A percentile compares a stretch with the other conserved stretches of the same genome.
These are phyloP conservation scores for Arthrobotrys sphaeroides DNA, from an alignment of 2,329 filamentous ascomycete species.

Conservation along the genomic window DNA sequence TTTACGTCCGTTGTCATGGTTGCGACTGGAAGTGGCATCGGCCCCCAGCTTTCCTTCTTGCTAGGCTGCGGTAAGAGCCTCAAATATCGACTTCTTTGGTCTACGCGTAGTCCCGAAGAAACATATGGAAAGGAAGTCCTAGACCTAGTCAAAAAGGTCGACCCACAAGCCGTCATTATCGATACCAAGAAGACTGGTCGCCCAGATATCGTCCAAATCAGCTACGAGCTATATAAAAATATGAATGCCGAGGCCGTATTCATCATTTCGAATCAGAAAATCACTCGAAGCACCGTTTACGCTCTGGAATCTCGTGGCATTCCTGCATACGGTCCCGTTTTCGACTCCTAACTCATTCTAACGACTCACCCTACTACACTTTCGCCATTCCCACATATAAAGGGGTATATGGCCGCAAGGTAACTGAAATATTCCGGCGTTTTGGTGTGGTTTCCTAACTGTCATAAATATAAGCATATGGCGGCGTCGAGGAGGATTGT, in stretches of 20 bases:
- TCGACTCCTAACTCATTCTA: conserved; percentile 56
- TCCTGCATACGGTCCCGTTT: conserved; percentile 61
- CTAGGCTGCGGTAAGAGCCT: conserved; percentile 55
- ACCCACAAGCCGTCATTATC: conserved; percentile 60
- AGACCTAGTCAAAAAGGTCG: conserved; percentile 59
- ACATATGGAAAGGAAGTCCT: conserved; percentile 60
- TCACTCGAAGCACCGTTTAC: conserved; percentile 61
- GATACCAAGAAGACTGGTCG: conserved; percentile 60
- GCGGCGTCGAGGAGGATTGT: not conserved
- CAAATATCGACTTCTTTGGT: conserved; percentile 60
- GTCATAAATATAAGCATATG: not conserved
- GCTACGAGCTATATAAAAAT: conserved; percentile 58
- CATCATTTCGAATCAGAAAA: conserved; percentile 60
- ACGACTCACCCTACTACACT: not conserved
- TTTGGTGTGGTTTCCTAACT: not conserved
- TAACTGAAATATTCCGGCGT: not conserved
- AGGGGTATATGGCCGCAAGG: not conserved
- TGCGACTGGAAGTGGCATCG: conserved; percentile 62
- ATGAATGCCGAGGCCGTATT: conserved; percentile 61
- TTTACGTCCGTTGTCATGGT: conserved; percentile 61
- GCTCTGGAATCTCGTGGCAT: conserved; percentile 61
- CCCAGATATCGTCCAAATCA: conserved; percentile 59
- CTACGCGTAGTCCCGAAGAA: conserved; percentile 59
- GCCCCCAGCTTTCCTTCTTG: conserved; percentile 60
- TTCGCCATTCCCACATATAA: not conserved